These are phyloP conservation scores for Croton laevigatus DNA, from an alignment of 441 rosid species.

Conservation along the genomic window DNA sequence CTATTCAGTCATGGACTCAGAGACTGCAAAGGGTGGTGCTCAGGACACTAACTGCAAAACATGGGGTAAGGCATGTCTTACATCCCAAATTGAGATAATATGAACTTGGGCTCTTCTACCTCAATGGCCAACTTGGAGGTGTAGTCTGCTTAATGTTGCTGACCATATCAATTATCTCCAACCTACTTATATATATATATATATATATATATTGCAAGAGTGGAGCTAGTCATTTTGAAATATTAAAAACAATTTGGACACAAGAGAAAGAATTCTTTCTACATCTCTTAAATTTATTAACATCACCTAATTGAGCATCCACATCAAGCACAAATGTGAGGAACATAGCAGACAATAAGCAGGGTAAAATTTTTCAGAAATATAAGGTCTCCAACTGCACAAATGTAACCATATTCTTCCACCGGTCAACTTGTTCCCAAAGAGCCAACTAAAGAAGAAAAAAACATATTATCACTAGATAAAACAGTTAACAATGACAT, in stretches of 20 bases:
- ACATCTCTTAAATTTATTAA: neutral
- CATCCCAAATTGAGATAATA: no score
- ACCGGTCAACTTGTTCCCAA: neutral
- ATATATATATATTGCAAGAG: neutral
- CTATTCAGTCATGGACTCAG: no score
- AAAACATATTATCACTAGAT: neutral
- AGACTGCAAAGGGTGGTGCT: no score
- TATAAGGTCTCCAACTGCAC: neutral
- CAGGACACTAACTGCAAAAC: no score
- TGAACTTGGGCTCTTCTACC: no score
- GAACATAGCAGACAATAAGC: neutral
- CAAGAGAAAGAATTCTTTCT: neutral
- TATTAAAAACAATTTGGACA: neutral
- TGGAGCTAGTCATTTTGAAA: constrained; percentile 1
- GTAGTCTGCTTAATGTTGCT: no score
- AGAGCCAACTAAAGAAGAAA: neutral
- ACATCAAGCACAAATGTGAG: neutral
- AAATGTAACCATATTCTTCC: neutral
- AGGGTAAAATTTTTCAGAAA: neutral
- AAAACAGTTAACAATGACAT: neutral
- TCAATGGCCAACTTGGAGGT: no score
- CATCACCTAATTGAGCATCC: neutral
- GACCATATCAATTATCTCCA: constrained; percentile 1
- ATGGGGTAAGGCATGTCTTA: no score
- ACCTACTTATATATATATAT: neutral